A percentile compares a stretch with the other conserved stretches of the same genome.
These are phyloP conservation scores for Candida arabinofermentans DNA, from an alignment of 805 yeast genomes.

Conservation along the genomic window DNA sequence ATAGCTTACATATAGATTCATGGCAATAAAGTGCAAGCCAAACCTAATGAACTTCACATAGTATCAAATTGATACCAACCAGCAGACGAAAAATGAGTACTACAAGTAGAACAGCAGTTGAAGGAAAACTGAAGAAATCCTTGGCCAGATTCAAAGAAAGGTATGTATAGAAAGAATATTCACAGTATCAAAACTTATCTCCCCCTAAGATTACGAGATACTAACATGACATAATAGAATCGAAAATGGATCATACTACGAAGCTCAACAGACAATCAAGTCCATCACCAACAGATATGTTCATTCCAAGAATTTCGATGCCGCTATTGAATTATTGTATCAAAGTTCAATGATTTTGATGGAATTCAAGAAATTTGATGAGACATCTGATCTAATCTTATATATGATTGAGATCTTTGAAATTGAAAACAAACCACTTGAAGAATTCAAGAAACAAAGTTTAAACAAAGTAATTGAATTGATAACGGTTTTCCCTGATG, in stretches of 20 bases:
- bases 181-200: neutral
- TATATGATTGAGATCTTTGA: conserved; percentile 71
- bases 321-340: conserved; percentile 71
- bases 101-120: conserved; percentile 12
- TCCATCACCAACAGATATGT: conserved; percentile 86
- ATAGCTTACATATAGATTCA: too few species aligned
- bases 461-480: conserved; percentile 39
- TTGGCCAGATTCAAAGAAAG: conserved; percentile 57
- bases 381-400: conserved; percentile 71
- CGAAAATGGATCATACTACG: conserved; percentile 74
- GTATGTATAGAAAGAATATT: conserved; percentile 12
- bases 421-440: conserved; percentile 36
- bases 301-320: conserved; percentile 57
- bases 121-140: conserved; percentile 51
- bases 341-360: conserved; percentile 68
- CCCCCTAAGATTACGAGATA: neutral
- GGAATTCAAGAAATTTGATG: conserved; percentile 68
- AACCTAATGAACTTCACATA: too few species aligned
- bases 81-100: conserved; percentile 11
- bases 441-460: conserved; percentile 21
- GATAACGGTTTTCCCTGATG: conserved; percentile 38
- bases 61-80: too few species aligned
- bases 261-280: conserved; percentile 92
- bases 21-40: too few species aligned
- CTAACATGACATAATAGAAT: conserved; percentile 39